Evolutionary conservation across 2,329 filamentous ascomycete species (phyloP), one percentile per base, ranked within the genome.

Genomic region (Ophiosphaerella herpotricha): DNA sequence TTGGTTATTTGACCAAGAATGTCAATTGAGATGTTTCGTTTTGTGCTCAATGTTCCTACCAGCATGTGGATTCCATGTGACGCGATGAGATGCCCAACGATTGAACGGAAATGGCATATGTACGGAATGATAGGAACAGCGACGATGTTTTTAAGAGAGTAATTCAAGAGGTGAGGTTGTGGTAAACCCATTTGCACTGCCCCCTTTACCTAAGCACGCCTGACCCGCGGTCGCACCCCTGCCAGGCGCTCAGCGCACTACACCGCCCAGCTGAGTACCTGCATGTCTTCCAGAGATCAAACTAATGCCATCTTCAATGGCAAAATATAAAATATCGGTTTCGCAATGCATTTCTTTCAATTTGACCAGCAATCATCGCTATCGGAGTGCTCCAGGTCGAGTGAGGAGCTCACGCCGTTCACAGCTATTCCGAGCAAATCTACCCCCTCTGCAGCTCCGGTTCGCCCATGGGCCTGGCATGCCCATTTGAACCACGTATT

Each of bases 151-250:
- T 21, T 5, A 21, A 21, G 18, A 21, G 18, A 21, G 18, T 21
- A 21, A 21, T 21, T 21, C 18, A 21, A 21, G 18, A 21, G 18
- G 18, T 21, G 18, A 21, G 18, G 18, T 21, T 21, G 18, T 21
- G 4, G 18, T 21, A 21, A 21, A 21, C 18, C 4, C 18, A 21
- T 21, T 18, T 21, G 18, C 18, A 21, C 18, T 60, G 57, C 57
- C 59, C 9, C 57, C 55, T 55, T 66, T 64, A 64, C 57, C 42
- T 66, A 66, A 64, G 60, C 62, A 48, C 43, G 43, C 49, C 36
- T 49, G 43, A 49, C 43, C 55, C 46, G 52, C 41, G 45, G 18
- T 39, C 33, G 24, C 32, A 24, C 40, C 35, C 26, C 43, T 38
- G 13, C 26, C 39, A 33, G 43, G 44, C 39, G 37, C 54, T 40